Evolutionary conservation across 1,284 basidiomycete genomes (phyloP), one percentile per base, ranked within the genome.

Genomic region (Ceratobasidium sp.): DNA sequence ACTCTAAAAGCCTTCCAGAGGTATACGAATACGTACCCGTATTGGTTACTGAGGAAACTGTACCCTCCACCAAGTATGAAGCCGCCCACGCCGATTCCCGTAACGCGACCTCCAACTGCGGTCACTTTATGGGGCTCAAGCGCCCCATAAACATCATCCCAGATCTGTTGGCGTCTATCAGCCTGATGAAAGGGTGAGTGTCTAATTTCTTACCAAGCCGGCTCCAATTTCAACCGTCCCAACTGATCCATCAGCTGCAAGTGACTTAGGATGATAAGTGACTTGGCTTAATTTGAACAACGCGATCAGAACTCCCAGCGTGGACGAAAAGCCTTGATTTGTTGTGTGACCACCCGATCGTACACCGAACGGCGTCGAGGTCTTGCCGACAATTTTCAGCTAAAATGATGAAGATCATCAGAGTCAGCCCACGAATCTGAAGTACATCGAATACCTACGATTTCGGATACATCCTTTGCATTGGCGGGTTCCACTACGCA

Each of bases 111-210:
- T 8, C 87, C 87, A 1, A 87, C 82, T 8, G 88, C 86, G 50
- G 82, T 88, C 3, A 85, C 81, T 3, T 79, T 79, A 55, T 81
- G 72, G 0, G 82, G 82, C 5, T n/a, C 83, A 0, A 89, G 80
- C 1, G 80, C 81, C 3, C 77, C 79, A 67, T 89, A 89, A 1
- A 88, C 87, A 45, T 85, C 82, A 72, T 88, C 86, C 87, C 87
- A 89, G 5, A 83, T 79, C 57, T 39, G 5, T 39, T 39, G 34
- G n/a, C 1, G 21, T 3, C 79, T 72, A 62, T n/a, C 43, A 45
- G 43, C 16, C 4, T 18, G 6, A n/a, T 18, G 16, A 45, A 28
- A 16, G 32, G 21, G 3, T 23, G n/a, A 32, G 18, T 26, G n/a
- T n/a, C n/a, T n/a, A n/a, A n/a, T n/a, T n/a, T n/a, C 59, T 46